Evolutionary conservation across 345 rosid genomes (phyloP).

Genomic region (Eucalyptus regnans): DNA sequence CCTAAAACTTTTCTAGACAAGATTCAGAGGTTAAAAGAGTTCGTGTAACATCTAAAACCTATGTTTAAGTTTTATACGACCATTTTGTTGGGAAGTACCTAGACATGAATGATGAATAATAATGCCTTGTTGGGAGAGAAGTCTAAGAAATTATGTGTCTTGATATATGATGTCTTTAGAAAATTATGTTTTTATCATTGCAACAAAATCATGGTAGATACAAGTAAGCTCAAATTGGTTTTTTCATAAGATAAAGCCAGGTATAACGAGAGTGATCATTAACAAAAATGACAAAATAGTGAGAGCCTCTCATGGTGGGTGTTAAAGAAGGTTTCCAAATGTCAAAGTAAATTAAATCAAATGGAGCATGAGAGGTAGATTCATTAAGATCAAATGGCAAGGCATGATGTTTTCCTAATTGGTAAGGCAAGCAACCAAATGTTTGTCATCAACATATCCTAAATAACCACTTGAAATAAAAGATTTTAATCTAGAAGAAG

Average conservation of each 20-base stretch:
- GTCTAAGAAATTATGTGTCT: background rate
- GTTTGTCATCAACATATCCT: background rate
- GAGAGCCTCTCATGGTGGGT: background rate
- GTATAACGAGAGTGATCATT: background rate
- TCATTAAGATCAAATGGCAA: background rate
- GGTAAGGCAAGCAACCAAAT: background rate
- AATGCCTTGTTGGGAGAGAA: background rate
- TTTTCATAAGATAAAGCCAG: background rate
- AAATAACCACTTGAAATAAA: background rate
- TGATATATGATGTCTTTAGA: background rate
- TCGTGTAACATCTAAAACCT: background rate
- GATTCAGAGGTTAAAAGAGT: background rate
- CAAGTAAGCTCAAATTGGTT: background rate
- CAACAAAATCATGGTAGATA: background rate
- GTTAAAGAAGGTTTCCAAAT: background rate
- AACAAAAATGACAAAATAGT: background rate
- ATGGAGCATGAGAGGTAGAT: background rate
- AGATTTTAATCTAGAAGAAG: background rate
- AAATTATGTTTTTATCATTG: too few species aligned
- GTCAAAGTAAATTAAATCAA: background rate
- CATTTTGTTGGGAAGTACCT: background rate
- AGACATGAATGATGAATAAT: background rate
- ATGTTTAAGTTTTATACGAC: background rate
- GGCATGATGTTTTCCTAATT: background rate
- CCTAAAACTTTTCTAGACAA: background rate